A percentile compares a stretch with the other conserved stretches of the same genome.
These are phyloP conservation scores for Platanthera guangdongensis DNA, from an alignment of 106 monocot genomes.

Conservation along the genomic window DNA sequence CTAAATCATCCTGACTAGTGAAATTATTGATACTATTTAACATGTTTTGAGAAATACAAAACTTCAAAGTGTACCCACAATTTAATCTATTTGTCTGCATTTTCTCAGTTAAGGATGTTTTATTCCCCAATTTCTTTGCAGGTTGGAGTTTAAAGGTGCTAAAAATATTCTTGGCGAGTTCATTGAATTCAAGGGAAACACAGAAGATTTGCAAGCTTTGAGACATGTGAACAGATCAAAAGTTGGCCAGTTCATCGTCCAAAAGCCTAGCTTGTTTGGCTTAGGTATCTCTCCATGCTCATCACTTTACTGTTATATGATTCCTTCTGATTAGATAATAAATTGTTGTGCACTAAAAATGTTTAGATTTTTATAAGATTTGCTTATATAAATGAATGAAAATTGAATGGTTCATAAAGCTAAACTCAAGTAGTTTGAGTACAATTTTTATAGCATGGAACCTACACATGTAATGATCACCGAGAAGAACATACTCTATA, in stretches of 20 bases:
- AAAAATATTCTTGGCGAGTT: slow-evolving; percentile 83
- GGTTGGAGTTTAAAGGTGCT: slow-evolving; percentile 75
- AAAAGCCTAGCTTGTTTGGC: slow-evolving; percentile 53
- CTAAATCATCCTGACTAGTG: too few species aligned
- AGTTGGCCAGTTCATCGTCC: slow-evolving; percentile 56
- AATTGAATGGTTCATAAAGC: neutral
- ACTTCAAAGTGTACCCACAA: neutral
- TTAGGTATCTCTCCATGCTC: slow-evolving; percentile 40
- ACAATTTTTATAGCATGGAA: neutral
- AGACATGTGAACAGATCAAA: slow-evolving; percentile 77
- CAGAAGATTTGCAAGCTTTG: slow-evolving; percentile 57
- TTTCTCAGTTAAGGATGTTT: neutral
- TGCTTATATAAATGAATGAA: neutral
- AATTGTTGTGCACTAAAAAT: neutral
- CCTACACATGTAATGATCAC: neutral
- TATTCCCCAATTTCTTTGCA: slow-evolving; percentile 18
- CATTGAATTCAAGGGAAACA: slow-evolving; percentile 74
- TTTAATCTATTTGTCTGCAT: neutral
- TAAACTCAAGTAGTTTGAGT: neutral
- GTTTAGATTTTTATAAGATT: neutral
- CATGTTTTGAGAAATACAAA: neutral
- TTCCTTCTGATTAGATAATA: neutral
- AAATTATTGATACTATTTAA: neutral
- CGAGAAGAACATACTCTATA: neutral
- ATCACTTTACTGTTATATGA: neutral